Evolutionary conservation across 1,139 yeast genomes (phyloP).

Genomic region (Meyerozyma smithsonii): DNA sequence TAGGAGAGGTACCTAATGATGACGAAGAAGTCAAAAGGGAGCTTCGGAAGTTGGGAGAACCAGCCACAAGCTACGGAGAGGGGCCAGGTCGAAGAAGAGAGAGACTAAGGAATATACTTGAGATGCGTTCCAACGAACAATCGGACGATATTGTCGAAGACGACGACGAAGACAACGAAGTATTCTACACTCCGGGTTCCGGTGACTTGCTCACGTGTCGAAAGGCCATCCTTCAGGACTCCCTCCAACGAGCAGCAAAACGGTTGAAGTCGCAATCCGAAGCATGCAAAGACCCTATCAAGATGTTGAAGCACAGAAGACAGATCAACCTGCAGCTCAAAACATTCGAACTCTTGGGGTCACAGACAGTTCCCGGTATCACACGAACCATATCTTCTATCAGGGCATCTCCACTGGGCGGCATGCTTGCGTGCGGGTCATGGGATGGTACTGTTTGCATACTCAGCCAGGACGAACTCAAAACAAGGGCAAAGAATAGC

Average conservation of each 20-base stretch:
- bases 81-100: constrained; percentile 57
- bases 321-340: constrained; percentile 31
- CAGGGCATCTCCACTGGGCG: constrained; percentile 34
- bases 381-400: constrained; percentile 66
- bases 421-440: constrained; percentile 60
- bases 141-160: constrained; percentile 22
- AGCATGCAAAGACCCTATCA: constrained; percentile 21
- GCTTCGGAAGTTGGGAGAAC: constrained; percentile 52
- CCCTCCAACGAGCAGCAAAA: constrained; percentile 41
- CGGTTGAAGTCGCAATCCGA: constrained; percentile 32
- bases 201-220: constrained; percentile 54
- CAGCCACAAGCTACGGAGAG: constrained; percentile 58
- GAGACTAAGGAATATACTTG: constrained; percentile 36
- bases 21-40: constrained; percentile 55
- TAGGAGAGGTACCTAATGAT: constrained; percentile 48
- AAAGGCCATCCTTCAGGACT: constrained; percentile 42
- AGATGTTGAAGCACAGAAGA: constrained; percentile 42
- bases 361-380: constrained; percentile 58
- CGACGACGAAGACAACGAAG: constrained; percentile 60
- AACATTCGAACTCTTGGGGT: constrained; percentile 49
- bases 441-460: constrained; percentile 77
- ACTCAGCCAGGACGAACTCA: constrained; percentile 36
- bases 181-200: constrained; percentile 80
- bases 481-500: constrained; percentile 21
- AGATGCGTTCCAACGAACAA: constrained; percentile 17